These are phyloP conservation scores for Cladobotryum protrusum DNA, from an alignment of 2,329 filamentous ascomycete species.

Conservation along the genomic window DNA sequence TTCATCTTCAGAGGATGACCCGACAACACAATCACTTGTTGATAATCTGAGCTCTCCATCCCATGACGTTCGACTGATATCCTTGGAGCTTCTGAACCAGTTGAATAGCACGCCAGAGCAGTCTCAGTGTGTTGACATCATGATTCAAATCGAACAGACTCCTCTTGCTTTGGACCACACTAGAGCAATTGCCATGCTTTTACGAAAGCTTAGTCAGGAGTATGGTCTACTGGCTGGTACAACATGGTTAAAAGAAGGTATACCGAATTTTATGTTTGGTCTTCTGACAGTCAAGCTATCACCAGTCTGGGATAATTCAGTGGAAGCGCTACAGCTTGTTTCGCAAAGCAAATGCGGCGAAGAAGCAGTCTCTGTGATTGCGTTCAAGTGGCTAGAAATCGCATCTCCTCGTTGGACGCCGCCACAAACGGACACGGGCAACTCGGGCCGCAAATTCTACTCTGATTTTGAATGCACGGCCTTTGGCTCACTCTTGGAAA, in stretches of 20 bases:
- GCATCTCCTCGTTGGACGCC: constrained; percentile 50
- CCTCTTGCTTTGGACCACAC: constrained; percentile 70
- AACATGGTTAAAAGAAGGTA: constrained; percentile 62
- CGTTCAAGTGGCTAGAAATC: constrained; percentile 69
- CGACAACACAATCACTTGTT: constrained; percentile 59
- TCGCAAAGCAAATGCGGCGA: constrained; percentile 66
- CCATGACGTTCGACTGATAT: constrained; percentile 65
- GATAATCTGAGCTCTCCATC: constrained; percentile 70
- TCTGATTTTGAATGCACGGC: constrained; percentile 86
- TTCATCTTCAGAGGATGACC: constrained; percentile 45
- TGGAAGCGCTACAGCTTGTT: constrained; percentile 68
- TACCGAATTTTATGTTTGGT: constrained; percentile 82
- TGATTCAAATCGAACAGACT: constrained; percentile 74
- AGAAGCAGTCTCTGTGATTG: constrained; percentile 61
- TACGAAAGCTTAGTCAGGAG: constrained; percentile 65
- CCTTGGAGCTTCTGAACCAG: constrained; percentile 63
- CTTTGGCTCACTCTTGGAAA: constrained; percentile 51
- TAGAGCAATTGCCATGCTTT: constrained; percentile 74
- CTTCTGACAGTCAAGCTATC: constrained; percentile 79
- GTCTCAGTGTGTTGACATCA: constrained; percentile 37
- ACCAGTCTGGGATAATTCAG: constrained; percentile 81
- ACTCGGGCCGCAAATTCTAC: constrained; percentile 33
- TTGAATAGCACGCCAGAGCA: constrained; percentile 34
- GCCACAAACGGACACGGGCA: constrained; percentile 28
- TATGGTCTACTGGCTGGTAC: constrained; percentile 56